These are phyloP conservation scores for Sporisorium exsertum DNA, from an alignment of 1,284 basidiomycete species.

Conservation along the genomic window DNA sequence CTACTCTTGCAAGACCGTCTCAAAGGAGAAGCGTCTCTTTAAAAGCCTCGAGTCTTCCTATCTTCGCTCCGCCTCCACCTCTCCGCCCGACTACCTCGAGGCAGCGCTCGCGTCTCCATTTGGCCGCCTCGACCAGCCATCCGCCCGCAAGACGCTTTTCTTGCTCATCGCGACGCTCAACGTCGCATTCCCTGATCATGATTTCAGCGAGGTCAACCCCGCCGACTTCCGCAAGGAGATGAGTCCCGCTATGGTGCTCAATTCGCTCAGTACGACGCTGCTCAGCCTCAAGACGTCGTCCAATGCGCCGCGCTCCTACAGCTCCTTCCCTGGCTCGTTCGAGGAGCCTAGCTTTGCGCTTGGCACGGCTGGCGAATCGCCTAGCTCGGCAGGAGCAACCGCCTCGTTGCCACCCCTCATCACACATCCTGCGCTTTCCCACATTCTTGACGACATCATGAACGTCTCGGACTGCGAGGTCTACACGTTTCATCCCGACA, in stretches of 20 bases:
- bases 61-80: conserved; percentile 61
- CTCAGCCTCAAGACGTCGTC: conserved; percentile 60
- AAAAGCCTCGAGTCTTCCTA: conserved; percentile 76
- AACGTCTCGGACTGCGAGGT: conserved; percentile 92
- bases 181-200: conserved; percentile 95
- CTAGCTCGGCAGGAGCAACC: conserved; percentile 23
- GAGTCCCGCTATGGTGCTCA: conserved; percentile 64
- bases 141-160: conserved; percentile 86
- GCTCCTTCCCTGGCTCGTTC: conserved; percentile 55
- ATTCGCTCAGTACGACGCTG: conserved; percentile 65
- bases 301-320: conserved; percentile 59
- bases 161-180: conserved; percentile 96
- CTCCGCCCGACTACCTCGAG: conserved; percentile 65
- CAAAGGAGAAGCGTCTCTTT: conserved; percentile 95
- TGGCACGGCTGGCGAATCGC: conserved; percentile 25
- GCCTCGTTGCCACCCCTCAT: conserved; percentile 43
- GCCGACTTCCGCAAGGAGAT: conserved; percentile 82
- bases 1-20: conserved; percentile 97
- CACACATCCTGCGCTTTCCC: conserved; percentile 83
- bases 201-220: conserved; percentile 91
- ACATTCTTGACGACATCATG: conserved; percentile 89
- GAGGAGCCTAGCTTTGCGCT: conserved; percentile 56
- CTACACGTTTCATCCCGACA: conserved; percentile 92
- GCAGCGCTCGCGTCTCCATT: conserved; percentile 65
- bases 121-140: conserved; percentile 71